Percentiles rank a stretch among this genome's conserved stretches.
These are phyloP conservation scores for Trametes coccinea DNA, from an alignment of 768 basidiomycete genomes.

Conservation along the genomic window DNA sequence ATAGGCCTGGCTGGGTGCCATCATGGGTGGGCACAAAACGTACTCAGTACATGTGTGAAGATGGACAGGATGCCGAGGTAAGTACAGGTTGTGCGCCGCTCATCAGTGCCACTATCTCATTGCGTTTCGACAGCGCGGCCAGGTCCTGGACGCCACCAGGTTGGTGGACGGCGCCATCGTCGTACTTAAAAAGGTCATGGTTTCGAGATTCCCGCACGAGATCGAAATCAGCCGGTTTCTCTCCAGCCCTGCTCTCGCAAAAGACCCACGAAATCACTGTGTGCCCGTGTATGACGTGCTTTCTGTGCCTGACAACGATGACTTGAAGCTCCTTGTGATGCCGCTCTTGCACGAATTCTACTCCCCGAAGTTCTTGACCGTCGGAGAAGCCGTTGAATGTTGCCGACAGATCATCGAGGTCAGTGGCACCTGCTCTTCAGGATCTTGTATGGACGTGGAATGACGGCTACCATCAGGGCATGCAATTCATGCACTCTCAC, in stretches of 20 bases:
- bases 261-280: slow-evolving; percentile 28
- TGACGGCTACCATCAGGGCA: slow-evolving; percentile 26
- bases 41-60: slow-evolving; percentile 3
- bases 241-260: background rate
- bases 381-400: slow-evolving; percentile 39
- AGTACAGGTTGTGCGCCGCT: background rate
- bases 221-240: slow-evolving; percentile 3
- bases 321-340: slow-evolving; percentile 31
- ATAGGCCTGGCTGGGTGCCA: slow-evolving; percentile 29
- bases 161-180: slow-evolving; percentile 21
- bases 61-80: background rate
- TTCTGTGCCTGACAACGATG: slow-evolving; percentile 9
- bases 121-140: background rate
- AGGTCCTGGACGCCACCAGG: slow-evolving; percentile 25
- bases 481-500: slow-evolving; percentile 38
- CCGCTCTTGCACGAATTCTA: slow-evolving; percentile 32
- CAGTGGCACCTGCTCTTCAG: background rate
- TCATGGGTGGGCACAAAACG: slow-evolving; percentile 25
- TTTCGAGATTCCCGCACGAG: slow-evolving; percentile 21
- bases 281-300: slow-evolving; percentile 27
- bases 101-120: no score
- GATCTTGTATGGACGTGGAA: background rate
- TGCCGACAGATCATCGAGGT: slow-evolving; percentile 38
- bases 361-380: slow-evolving; percentile 33
- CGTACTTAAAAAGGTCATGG: slow-evolving; percentile 19